These are phyloP conservation scores for Liriodendron chinense DNA, from an alignment of 164 flowering plant genomes.

Conservation along the genomic window DNA sequence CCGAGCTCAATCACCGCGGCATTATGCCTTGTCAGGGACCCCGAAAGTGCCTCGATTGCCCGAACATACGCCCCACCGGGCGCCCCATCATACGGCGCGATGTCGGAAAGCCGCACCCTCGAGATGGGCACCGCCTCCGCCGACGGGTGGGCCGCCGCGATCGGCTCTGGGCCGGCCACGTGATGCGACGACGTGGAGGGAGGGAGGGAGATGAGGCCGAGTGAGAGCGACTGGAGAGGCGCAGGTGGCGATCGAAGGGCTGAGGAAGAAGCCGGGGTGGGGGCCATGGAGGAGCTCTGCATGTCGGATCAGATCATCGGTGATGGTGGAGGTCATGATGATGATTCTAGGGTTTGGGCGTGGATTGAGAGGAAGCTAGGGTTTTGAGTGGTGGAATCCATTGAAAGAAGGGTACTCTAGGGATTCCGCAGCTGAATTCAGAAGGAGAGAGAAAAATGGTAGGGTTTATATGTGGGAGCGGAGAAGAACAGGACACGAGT, in stretches of 20 bases:
- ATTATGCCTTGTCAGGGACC: constrained; percentile 71
- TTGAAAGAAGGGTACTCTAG: too few species aligned
- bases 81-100: constrained; percentile 76
- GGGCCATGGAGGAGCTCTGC: constrained; percentile 32
- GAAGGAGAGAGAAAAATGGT: not conserved
- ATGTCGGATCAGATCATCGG: constrained; percentile 15
- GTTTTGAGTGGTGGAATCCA: not conserved
- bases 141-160: constrained; percentile 28
- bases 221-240: constrained; percentile 26
- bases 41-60: constrained; percentile 77
- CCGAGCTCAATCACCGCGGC: constrained; percentile 82
- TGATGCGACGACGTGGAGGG: constrained; percentile 20
- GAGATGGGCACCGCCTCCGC: constrained; percentile 23
- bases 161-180: constrained; percentile 28
- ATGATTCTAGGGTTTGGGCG: not conserved
- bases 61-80: constrained; percentile 42
- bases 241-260: constrained; percentile 17
- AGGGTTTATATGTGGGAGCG: not conserved
- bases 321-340: constrained; percentile 4
- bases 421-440: not conserved
- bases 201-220: constrained; percentile 26
- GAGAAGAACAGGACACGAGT: not conserved
- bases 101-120: constrained; percentile 64
- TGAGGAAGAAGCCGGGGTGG: constrained; percentile 25
- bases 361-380: not conserved